Evolutionary conservation across 352 stramenopile species (phyloP).

Genomic region (Phytophthora boehmeriae): DNA sequence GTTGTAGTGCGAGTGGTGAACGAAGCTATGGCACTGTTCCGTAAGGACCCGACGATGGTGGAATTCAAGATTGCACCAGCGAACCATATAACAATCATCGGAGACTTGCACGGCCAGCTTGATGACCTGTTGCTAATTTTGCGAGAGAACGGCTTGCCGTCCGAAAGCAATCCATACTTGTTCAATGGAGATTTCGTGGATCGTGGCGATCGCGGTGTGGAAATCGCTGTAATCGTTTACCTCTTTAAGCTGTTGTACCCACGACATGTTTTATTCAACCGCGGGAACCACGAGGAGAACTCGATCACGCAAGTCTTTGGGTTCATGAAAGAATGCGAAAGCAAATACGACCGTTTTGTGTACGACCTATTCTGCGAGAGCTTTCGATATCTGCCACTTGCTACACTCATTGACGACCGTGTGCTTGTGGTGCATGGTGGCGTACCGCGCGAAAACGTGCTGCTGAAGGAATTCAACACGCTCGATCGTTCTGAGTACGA

Average conservation of each 20-base stretch:
- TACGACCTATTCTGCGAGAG: constrained; percentile 86
- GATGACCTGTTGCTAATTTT: constrained; percentile 87
- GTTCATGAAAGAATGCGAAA: constrained; percentile 87
- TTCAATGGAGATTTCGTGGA: constrained; percentile 91
- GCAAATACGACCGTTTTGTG: constrained; percentile 83
- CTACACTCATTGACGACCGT: constrained; percentile 74
- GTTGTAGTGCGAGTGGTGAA: constrained; percentile 79
- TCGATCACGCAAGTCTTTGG: constrained; percentile 89
- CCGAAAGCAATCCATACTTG: constrained; percentile 78
- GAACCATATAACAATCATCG: constrained; percentile 81
- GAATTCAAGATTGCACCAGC: constrained; percentile 71
- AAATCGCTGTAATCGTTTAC: constrained; percentile 84
- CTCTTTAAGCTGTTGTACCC: constrained; percentile 84
- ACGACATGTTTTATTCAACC: constrained; percentile 74
- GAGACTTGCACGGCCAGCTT: constrained; percentile 86
- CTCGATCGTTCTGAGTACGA: constrained; percentile 75
- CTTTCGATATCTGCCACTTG: constrained; percentile 78
- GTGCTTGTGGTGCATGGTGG: constrained; percentile 81
- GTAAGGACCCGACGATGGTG: constrained; percentile 62
- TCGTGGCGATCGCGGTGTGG: constrained; percentile 75
- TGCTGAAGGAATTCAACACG: constrained; percentile 63
- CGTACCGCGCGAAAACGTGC: constrained; percentile 66
- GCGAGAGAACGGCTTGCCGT: constrained; percentile 81
- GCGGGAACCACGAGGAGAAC: constrained; percentile 88
- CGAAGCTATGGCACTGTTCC: constrained; percentile 58